Evolutionary conservation across 139 green algal genomes (phyloP), one percentile per base, ranked within the genome.

Genomic region (Tetradesmus lagerheimii): DNA sequence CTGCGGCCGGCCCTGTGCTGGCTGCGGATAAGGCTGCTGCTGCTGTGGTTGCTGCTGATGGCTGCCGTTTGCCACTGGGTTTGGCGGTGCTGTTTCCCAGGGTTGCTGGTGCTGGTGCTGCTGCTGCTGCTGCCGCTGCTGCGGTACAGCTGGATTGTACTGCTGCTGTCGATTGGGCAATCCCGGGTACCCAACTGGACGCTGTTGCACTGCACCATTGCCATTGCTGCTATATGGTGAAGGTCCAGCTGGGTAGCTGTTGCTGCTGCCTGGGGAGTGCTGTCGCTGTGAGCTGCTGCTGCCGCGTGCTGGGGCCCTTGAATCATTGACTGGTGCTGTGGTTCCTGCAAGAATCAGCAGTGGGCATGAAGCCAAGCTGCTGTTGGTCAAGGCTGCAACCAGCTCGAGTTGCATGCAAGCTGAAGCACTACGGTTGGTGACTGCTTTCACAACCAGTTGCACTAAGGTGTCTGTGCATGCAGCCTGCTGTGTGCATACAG

Each of bases 51-150:
- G 76, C 37, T 85, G 77, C 50, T 80, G 80, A 27, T 25, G 50
- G 47, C 34, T 62, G 82, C 34, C 16, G 34, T 78, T 20, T 20
- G 37, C 38, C 23, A 38, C 38, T 15, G 18, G 8, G 38, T 31
- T 47, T 23, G 25, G 80, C 47, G 45, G 15, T 25, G 62, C n/a
- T 74, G 20, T 11, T 35, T 14, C n/a, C 71, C 31, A 37, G 31
- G n/a, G 45, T 9, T 89, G 84, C 64, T 84, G 37, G 37, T 57
- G 78, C 16, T 84, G 78, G 1, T 84, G 37, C 78, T 57, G 78
- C 16, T 84, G 78, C 16, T 62, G 78, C 78, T 84, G 78, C 27
- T 64, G 37, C 16, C 23, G 38, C 6, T 31, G 78, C 29, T 64
- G 39, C 14, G 78, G 29, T 25, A 18, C 12, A 27, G 37, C 41